Base-by-base conservation (phyloP, 345 rosid species). In the Adansonia digitata region DNA sequence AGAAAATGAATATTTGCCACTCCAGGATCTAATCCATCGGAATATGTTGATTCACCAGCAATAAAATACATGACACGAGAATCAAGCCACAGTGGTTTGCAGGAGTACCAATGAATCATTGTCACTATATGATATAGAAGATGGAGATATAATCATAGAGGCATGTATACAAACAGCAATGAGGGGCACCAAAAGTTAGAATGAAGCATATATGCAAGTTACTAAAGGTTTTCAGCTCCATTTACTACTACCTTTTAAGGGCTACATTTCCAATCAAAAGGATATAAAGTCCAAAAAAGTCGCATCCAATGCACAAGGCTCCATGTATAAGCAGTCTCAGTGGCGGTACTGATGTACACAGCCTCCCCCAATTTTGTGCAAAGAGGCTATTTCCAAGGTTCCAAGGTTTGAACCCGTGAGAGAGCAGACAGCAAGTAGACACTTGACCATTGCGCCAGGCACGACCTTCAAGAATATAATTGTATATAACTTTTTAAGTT, bases 11-110 rank as follows among this genome's bases (percentile, higher is more conserved):
- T 27, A n/a, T 4, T 15, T 62, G 69, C 45, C 51, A 18, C 22
- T 55, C 64, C 52, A 40, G 53, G 60, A 39, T 55, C 11, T 60
- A 46, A 56, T 42, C 49, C 7, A 5, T 40, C n/a, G 46, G 7
- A 78, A 49, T 60, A 76, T 65, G 67, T 65, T 34, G 57, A 68
- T 14, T 40, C 14, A 73, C 26, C 17, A n/a, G 7, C 8, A 20
- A 73, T 49, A 20, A 55, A 13, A 69, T 18, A 46, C n/a, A 46
- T 17, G 59, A 39, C 56, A 68, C 7, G 9, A 18, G 13, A 69
- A 55, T 77, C 37, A 61, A 31, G 26, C 13, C 48, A 37, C 37
- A 12, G 9, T 20, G 26, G 13, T 63, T n/a, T 37, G 69, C 68
- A 69, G 29, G 51, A 12, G 51, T 46, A 46, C 51, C 17, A 46